Percentiles rank a stretch among this genome's conserved stretches.
Evolutionary conservation across 78 protist species (phyloP).

Genomic region (Chrysochromulina tobinii): DNA sequence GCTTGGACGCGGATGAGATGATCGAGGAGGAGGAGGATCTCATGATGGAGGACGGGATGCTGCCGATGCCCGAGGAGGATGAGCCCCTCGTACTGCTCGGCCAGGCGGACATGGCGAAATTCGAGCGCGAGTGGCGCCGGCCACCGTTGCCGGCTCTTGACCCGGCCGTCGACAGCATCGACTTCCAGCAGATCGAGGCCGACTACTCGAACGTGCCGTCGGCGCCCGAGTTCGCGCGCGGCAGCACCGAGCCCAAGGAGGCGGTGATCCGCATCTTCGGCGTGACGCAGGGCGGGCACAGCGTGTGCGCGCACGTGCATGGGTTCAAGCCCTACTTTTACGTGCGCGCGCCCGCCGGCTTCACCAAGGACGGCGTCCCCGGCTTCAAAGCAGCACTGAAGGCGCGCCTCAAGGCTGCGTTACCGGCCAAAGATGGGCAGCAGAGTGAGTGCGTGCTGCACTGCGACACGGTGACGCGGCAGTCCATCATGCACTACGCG

Average conservation of each 20-base stretch:
- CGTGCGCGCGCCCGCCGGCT: conserved; percentile 57
- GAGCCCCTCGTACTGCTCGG: neutral
- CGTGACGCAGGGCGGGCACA: conserved; percentile 87
- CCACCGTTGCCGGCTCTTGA: neutral
- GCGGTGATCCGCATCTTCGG: conserved; percentile 95
- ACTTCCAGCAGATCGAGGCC: conserved; percentile 7
- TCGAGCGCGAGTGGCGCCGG: neutral
- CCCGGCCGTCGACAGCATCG: neutral
- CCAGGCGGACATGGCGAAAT: neutral
- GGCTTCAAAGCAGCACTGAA: neutral
- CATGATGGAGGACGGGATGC: neutral
- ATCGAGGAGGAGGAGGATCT: neutral
- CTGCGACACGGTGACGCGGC: neutral
- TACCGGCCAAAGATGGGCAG: neutral
- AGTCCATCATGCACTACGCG: conserved; percentile 16
- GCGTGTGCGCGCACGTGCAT: conserved; percentile 87
- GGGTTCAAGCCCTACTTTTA: conserved; percentile 97
- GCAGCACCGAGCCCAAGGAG: neutral
- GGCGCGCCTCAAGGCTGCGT: neutral
- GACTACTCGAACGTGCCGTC: neutral
- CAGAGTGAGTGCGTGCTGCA: neutral
- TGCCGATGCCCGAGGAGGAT: neutral
- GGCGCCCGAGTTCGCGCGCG: neutral
- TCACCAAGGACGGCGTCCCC: neutral
- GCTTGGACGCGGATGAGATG: neutral